Percentiles rank a stretch among this genome's conserved stretches.
Conservation (phyloP, 345 rosid species). For the Populus ilicifolia region DNA sequence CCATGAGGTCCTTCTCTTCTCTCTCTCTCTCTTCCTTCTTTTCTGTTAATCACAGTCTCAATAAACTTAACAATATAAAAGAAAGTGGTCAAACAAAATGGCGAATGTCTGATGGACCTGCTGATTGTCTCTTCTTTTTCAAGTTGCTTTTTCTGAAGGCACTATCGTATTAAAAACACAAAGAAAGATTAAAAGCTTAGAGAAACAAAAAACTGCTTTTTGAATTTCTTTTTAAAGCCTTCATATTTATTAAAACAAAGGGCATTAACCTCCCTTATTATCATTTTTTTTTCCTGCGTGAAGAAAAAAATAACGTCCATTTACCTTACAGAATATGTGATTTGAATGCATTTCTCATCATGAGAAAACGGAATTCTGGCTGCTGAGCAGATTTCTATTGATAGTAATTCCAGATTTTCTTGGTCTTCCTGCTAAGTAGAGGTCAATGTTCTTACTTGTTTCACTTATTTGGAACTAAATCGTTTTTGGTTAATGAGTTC, state of each 20-base stretch:
- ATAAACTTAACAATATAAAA: conserved; percentile 12
- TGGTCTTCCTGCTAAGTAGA: background rate
- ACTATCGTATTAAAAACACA: background rate
- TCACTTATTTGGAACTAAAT: conserved; percentile 10
- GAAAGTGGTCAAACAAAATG: conserved; percentile 38
- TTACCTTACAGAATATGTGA: background rate
- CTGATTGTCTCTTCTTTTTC: conserved; percentile 20
- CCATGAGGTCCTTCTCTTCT: conserved; percentile 61
- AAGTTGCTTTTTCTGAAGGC: conserved; percentile 17
- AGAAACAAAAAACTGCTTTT: conserved; percentile 31
- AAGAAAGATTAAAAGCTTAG: conserved; percentile 21
- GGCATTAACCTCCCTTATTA: background rate
- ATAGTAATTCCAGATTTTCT: conserved; percentile 5
- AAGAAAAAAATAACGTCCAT: background rate
- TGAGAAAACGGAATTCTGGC: conserved; percentile 7
- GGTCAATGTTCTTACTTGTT: background rate
- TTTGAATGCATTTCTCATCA: background rate
- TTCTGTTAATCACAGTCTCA: conserved; percentile 13
- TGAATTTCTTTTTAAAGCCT: background rate
- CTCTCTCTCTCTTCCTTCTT: background rate
- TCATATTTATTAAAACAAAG: background rate
- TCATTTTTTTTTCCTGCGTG: background rate
- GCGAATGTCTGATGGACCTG: conserved; percentile 9
- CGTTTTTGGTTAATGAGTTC: background rate
- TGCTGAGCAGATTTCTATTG: background rate